These are phyloP conservation scores for Chamaenerion angustifolium DNA, from an alignment of 345 rosid species.

Conservation along the genomic window DNA sequence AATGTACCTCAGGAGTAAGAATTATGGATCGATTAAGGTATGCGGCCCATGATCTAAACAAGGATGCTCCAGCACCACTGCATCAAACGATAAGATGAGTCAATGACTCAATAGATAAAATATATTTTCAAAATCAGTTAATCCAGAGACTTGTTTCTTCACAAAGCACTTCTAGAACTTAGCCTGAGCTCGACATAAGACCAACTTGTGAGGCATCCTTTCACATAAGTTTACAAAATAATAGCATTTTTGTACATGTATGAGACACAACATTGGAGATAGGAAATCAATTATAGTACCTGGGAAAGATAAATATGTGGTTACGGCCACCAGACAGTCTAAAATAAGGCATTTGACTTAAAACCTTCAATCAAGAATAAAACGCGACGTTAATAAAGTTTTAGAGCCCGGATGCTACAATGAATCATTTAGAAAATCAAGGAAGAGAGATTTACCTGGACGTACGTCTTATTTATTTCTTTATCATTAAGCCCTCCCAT, in stretches of 20 bases:
- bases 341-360: slow-evolving; percentile 88
- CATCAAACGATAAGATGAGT: background rate
- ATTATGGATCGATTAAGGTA: slow-evolving; percentile 27
- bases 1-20: slow-evolving; percentile 30
- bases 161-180: too few species aligned
- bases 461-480: slow-evolving; percentile 77
- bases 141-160: too few species aligned
- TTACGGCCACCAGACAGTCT: slow-evolving; percentile 91
- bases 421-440: background rate
- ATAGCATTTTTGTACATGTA: background rate
- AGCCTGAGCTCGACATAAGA: too few species aligned
- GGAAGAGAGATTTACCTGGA: slow-evolving; percentile 33
- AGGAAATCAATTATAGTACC: slow-evolving; percentile 26
- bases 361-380: slow-evolving; percentile 28
- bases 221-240: too few species aligned
- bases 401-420: background rate
- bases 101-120: background rate
- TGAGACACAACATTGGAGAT: background rate
- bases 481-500: slow-evolving; percentile 86
- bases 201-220: too few species aligned
- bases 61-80: slow-evolving; percentile 29
- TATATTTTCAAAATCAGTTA: too few species aligned
- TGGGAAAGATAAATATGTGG: slow-evolving; percentile 87
- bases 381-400: background rate
- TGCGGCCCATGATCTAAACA: slow-evolving; percentile 27